Evolutionary conservation across 2,329 filamentous ascomycete species (phyloP).

Genomic region (Graphium sp.): DNA sequence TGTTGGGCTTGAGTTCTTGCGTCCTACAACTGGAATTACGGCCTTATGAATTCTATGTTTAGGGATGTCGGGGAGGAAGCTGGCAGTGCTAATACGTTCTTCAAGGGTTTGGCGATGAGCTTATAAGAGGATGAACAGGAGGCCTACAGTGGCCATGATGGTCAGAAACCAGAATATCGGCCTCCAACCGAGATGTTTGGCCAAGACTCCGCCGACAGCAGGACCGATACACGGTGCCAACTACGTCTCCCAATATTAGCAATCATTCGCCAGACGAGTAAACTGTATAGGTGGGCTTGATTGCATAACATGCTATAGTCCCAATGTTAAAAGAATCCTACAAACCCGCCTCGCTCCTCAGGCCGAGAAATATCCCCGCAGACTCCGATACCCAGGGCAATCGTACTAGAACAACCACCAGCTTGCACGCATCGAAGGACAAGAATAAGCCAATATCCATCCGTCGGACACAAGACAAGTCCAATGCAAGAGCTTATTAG

Average conservation of each 20-base stretch:
- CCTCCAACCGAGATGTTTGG: slow-evolving; percentile 28
- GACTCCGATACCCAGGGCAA: slow-evolving; percentile 15
- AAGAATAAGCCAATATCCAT: slow-evolving; percentile 15
- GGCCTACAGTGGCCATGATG: slow-evolving; percentile 21
- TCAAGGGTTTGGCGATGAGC: too few species aligned
- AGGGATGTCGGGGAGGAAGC: slow-evolving; percentile 15
- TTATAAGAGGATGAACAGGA: slow-evolving; percentile 15
- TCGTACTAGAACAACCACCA: slow-evolving; percentile 15
- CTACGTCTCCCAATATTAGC: too few species aligned
- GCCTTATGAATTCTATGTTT: too few species aligned
- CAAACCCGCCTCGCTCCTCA: slow-evolving; percentile 14
- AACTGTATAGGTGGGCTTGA: too few species aligned
- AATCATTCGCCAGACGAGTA: too few species aligned
- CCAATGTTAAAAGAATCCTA: slow-evolving; percentile 16
- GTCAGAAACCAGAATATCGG: slow-evolving; percentile 35
- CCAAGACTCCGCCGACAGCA: slow-evolving; percentile 28
- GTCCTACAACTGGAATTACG: too few species aligned
- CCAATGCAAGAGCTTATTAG: slow-evolving; percentile 14
- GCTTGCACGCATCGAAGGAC: slow-evolving; percentile 14
- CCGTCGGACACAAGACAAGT: slow-evolving; percentile 13
- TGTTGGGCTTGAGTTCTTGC: too few species aligned
- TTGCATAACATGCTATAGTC: too few species aligned
- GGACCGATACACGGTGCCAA: slow-evolving; percentile 29
- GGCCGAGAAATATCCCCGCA: slow-evolving; percentile 14
- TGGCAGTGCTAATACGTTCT: too few species aligned